These are phyloP conservation scores for Thraustochytrium striatum DNA, from an alignment of 352 stramenopile species.

Conservation along the genomic window DNA sequence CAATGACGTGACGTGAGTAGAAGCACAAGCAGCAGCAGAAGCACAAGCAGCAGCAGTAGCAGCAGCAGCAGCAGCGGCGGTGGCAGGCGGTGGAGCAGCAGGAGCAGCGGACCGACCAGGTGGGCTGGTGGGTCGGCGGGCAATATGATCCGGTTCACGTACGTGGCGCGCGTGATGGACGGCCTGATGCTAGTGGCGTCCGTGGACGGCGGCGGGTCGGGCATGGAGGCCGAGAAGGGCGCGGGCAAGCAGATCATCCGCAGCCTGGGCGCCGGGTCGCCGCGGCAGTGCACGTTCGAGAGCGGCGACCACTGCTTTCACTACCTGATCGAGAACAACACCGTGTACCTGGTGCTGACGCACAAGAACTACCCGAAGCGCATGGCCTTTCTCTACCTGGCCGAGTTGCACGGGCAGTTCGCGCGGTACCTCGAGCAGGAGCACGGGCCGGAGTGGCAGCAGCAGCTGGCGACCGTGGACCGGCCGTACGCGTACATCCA, in stretches of 20 bases:
- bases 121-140: neutral
- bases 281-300: conserved; percentile 88
- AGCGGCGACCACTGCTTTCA: conserved; percentile 82
- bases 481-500: conserved; percentile 95
- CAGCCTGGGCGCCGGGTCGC: conserved; percentile 77
- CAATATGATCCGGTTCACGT: conserved; percentile 87
- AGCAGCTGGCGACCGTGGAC: conserved; percentile 83
- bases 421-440: conserved; percentile 86
- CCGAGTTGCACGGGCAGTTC: conserved; percentile 89
- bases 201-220: conserved; percentile 76
- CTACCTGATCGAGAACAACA: conserved; percentile 93
- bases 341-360: conserved; percentile 94
- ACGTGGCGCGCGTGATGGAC: conserved; percentile 85
- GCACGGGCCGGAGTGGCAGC: conserved; percentile 69
- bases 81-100: neutral
- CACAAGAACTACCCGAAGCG: conserved; percentile 94
- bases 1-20: too few relatives aligned
- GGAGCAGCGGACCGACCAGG: neutral
- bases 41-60: too few relatives aligned
- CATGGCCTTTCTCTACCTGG: conserved; percentile 93
- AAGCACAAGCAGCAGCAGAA: too few relatives aligned
- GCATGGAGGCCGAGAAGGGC: conserved; percentile 56
- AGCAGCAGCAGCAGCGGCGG: too few relatives aligned
- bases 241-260: conserved; percentile 90
- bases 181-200: conserved; percentile 87